These are phyloP conservation scores for Colletotrichum sp. DNA, from an alignment of 2,329 filamentous ascomycete species.

Conservation along the genomic window DNA sequence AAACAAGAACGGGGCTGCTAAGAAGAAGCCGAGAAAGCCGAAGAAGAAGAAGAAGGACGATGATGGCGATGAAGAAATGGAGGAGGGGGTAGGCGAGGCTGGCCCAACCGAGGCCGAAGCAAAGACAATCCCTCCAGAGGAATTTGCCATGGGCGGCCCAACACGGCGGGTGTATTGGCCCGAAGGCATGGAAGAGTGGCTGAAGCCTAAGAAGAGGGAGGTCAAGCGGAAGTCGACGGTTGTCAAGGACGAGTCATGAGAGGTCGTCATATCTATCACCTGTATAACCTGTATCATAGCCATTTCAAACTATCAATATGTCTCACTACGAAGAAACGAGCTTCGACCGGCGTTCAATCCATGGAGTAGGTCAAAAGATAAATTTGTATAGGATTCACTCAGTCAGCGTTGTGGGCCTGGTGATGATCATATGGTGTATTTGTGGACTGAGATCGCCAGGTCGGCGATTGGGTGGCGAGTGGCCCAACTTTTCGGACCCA, in stretches of 20 bases:
- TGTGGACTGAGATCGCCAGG: not conserved
- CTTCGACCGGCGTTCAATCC: not conserved
- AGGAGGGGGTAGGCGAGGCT: constrained; percentile 41
- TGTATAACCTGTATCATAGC: not conserved
- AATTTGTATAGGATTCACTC: not conserved
- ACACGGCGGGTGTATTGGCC: constrained; percentile 90
- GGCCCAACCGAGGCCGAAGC: constrained; percentile 41
- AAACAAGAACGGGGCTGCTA: constrained; percentile 44
- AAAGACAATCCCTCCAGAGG: constrained; percentile 63
- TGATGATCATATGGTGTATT: not conserved
- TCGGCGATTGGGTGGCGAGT: not conserved
- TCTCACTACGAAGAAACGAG: not conserved
- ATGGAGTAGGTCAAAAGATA: not conserved
- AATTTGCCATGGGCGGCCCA: constrained; percentile 86
- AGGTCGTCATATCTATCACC: not conserved
- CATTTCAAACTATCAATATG: not conserved
- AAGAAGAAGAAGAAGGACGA: constrained; percentile 41
- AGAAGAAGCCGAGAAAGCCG: constrained; percentile 41
- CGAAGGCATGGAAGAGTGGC: constrained; percentile 86
- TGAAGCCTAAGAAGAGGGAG: constrained; percentile 79
- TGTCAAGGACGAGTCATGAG: constrained; percentile 28
- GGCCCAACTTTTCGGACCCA: not conserved
- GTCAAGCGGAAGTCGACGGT: constrained; percentile 57
- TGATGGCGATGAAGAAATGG: constrained; percentile 36
- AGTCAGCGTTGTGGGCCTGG: not conserved